Conservation (phyloP, 164 flowering plant genomes). For the Umbilicus rupestris region DNA sequence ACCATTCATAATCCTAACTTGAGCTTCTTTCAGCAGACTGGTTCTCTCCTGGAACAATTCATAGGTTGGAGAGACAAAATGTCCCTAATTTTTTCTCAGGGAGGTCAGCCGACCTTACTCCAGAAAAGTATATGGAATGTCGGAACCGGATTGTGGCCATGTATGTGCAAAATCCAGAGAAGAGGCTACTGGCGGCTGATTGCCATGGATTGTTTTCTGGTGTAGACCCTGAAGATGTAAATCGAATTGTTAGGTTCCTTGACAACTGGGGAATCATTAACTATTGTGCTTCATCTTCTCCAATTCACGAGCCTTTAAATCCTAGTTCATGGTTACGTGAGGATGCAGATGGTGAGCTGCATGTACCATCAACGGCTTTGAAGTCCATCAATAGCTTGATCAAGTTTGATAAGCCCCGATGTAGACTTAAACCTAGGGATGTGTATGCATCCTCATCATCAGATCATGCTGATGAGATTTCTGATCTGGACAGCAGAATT, state of each 20-base stretch:
- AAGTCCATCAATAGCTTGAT: constrained; percentile 89
- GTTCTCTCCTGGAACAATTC: constrained; percentile 73
- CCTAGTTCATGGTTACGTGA: constrained; percentile 46
- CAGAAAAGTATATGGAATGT: constrained; percentile 80
- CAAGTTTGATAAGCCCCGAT: constrained; percentile 80
- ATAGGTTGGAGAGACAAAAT: constrained; percentile 85
- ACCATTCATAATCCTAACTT: not conserved
- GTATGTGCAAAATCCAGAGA: constrained; percentile 75
- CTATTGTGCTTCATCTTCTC: constrained; percentile 52
- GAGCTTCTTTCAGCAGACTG: constrained; percentile 47
- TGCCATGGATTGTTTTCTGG: constrained; percentile 46
- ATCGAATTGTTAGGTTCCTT: constrained; percentile 70
- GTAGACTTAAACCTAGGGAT: constrained; percentile 52
- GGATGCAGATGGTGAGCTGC: constrained; percentile 68
- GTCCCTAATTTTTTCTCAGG: constrained; percentile 95
- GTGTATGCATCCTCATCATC: constrained; percentile 38
- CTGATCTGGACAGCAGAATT: constrained; percentile 69
- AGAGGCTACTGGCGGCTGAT: constrained; percentile 41
- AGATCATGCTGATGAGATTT: constrained; percentile 22
- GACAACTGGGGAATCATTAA: constrained; percentile 97
- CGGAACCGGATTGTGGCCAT: constrained; percentile 74
- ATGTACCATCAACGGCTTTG: constrained; percentile 68
- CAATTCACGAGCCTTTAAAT: constrained; percentile 30
- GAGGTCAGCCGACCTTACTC: constrained; percentile 58
- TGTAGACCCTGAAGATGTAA: constrained; percentile 45